These are phyloP conservation scores for Desmodesmus armatus DNA, from an alignment of 139 green algal genomes.

Conservation along the genomic window DNA sequence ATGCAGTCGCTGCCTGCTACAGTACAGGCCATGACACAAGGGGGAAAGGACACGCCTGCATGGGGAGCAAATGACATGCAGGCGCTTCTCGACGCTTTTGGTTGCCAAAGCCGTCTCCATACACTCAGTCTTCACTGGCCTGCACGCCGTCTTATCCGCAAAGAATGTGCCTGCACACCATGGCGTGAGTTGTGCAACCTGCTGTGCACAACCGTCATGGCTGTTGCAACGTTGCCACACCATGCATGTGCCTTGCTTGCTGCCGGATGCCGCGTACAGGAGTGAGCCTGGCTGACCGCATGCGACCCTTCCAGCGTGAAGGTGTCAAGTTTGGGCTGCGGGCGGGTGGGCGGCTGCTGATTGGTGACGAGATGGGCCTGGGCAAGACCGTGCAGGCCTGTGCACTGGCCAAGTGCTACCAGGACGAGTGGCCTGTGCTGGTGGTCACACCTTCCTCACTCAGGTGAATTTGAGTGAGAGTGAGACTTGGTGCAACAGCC, in stretches of 20 bases:
- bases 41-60: no score
- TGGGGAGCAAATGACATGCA: no score
- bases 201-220: background rate
- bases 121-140: no score
- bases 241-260: background rate
- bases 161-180: no score
- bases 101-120: no score
- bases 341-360: constrained; percentile 76
- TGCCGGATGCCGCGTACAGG: background rate
- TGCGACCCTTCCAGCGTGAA: constrained; percentile 75
- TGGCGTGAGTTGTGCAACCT: background rate
- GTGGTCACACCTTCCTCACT: constrained; percentile 85
- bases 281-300: constrained; percentile 52
- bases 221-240: background rate
- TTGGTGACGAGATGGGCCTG: constrained; percentile 76
- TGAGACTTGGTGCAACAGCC: no score
- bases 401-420: constrained; percentile 74
- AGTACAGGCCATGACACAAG: background rate
- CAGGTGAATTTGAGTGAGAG: constrained; percentile 18
- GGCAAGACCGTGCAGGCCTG: constrained; percentile 87
- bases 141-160: no score
- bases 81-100: no score
- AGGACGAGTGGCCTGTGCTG: constrained; percentile 84
- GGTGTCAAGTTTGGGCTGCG: constrained; percentile 83
- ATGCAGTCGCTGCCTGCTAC: background rate